Evolutionary conservation across 441 rosid genomes (phyloP).

Genomic region (Isatis lusitanica): DNA sequence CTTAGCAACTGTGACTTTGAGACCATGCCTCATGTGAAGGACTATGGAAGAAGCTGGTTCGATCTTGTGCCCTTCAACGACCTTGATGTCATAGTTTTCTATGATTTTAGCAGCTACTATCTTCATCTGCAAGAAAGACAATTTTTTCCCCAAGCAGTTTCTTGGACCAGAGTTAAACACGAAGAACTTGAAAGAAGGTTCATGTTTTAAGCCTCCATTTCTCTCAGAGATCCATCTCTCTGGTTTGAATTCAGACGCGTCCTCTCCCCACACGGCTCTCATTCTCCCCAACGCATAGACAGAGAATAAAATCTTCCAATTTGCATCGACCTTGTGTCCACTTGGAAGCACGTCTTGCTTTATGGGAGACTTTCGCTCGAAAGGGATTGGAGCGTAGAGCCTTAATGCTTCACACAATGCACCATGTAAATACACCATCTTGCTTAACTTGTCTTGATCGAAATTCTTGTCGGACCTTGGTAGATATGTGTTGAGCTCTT

Average conservation of each 20-base stretch:
- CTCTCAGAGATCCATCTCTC: slow-evolving; percentile 35
- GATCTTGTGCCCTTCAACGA: slow-evolving; percentile 28
- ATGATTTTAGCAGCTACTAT: slow-evolving; percentile 28
- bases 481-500: slow-evolving; percentile 34
- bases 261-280: slow-evolving; percentile 38
- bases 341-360: slow-evolving; percentile 40
- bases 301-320: slow-evolving; percentile 31
- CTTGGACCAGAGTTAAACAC: slow-evolving; percentile 43
- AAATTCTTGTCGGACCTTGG: not conserved
- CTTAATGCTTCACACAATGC: slow-evolving; percentile 40
- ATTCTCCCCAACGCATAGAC: slow-evolving; percentile 41
- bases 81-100: slow-evolving; percentile 30
- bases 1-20: slow-evolving; percentile 23
- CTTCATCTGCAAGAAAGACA: slow-evolving; percentile 44
- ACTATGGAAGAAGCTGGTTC: slow-evolving; percentile 19
- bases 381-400: slow-evolving; percentile 41
- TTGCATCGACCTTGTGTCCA: slow-evolving; percentile 32
- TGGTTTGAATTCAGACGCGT: slow-evolving; percentile 39
- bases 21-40: slow-evolving; percentile 33
- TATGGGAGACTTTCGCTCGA: slow-evolving; percentile 28
- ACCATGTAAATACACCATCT: slow-evolving; percentile 41
- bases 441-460: slow-evolving; percentile 10
- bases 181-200: slow-evolving; percentile 40
- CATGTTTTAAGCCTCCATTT: slow-evolving; percentile 33
- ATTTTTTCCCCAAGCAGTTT: slow-evolving; percentile 42